A percentile compares a stretch with the other conserved stretches of the same genome.
These are phyloP conservation scores for Citrus australasica DNA, from an alignment of 345 rosid species.

Conservation along the genomic window DNA sequence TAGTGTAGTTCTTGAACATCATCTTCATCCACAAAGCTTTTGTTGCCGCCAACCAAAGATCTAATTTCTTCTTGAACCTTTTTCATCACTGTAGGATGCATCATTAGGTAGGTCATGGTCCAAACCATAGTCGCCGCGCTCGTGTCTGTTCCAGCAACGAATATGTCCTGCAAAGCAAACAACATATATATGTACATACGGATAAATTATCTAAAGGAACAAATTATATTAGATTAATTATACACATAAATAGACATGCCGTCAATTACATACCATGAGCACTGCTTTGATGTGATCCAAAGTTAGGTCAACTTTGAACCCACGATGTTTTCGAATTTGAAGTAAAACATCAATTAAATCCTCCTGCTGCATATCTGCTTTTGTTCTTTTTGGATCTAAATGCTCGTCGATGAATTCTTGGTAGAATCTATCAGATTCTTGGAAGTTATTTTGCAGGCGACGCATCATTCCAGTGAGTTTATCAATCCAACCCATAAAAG, in stretches of 20 bases:
- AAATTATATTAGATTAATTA: too few species aligned
- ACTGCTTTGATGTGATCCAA: constrained; percentile 52
- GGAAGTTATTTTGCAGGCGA: constrained; percentile 31
- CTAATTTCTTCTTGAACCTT: constrained; percentile 34
- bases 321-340: constrained; percentile 25
- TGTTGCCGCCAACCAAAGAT: constrained; percentile 8
- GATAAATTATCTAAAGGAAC: too few species aligned
- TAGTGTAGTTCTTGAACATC: constrained; percentile 25
- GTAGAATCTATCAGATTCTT: constrained; percentile 37
- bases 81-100: constrained; percentile 27
- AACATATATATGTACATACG: too few species aligned
- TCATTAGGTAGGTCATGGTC: constrained; percentile 40
- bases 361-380: constrained; percentile 9
- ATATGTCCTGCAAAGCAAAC: constrained; percentile 19
- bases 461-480: constrained; percentile 22
- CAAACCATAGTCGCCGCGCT: constrained; percentile 22
- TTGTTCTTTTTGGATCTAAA: constrained; percentile 15
- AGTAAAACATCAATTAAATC: constrained; percentile 46
- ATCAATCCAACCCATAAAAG: constrained; percentile 28
- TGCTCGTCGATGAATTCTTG: constrained; percentile 40
- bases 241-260: too few species aligned
- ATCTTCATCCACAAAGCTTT: constrained; percentile 31
- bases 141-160: constrained; percentile 33
- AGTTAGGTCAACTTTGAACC: constrained; percentile 22
- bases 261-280: constrained; percentile 34